Base-by-base conservation (phyloP, 2,329 filamentous ascomycete species). In the Xylariaceae sp. region DNA sequence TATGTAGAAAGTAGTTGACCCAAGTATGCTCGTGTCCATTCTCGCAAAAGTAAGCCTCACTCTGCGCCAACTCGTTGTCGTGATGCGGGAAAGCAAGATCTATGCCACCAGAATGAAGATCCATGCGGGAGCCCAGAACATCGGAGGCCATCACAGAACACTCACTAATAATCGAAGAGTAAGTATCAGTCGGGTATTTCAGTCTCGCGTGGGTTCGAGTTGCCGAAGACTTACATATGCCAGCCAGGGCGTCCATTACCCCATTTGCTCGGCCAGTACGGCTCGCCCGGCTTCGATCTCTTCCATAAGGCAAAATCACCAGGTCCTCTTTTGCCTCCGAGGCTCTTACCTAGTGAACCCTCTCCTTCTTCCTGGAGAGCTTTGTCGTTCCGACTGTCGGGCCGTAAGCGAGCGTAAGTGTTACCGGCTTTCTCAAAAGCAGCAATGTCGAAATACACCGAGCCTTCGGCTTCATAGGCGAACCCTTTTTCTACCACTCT, bases 271-370 rank as follows among this genome's bases (percentile, higher is more conserved):
- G 84, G 78, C 92, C 92, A 97, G 61, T 83, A 88, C 0, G 92
- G 92, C 76, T 97, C 92, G 41, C 92, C 92, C 13, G 89, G 83
- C 73, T 95, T 96, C 1, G 87, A 92, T 50, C 86, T 85, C 70
- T 97, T 97, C 92, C 91, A 96, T 1, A 97, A 76, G 0, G 91
- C 92, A 72, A 97, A 97, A 66, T 97, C 92, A 6, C 87, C 86
- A 1, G 85, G 77, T 21, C 83, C 85, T 50, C 86, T 84, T 76
- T 97, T 97, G 62, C 75, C 80, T 9, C 76, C 77, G 0, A 79
- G 65, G 54, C 76, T 77, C 65, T 82, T 84, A 0, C 81, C 82
- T 42, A 96, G 70, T 0, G 91, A 88, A 0, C 92, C 92, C 68
- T 97, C 94, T 9, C 92, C 92, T 63, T 97, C 92, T 7, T 90